Evolutionary conservation across 2,329 filamentous ascomycete species (phyloP).

Genomic region (Ilyonectria robusta): DNA sequence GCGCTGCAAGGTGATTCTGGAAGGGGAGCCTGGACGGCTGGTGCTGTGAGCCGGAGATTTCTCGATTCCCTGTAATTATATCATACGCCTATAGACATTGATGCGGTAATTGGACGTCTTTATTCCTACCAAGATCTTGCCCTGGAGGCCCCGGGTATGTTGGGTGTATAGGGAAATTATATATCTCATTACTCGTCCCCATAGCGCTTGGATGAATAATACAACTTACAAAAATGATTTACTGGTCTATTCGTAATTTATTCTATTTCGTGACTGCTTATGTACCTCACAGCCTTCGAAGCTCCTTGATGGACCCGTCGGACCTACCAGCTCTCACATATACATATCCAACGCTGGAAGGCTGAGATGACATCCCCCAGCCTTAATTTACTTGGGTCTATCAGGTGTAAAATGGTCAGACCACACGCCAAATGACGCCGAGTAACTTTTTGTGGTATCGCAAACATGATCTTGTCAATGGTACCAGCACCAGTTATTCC

Average conservation of each 20-base stretch:
- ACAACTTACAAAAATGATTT: neutral
- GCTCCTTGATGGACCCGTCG: neutral
- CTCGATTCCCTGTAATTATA: slow-evolving; percentile 51
- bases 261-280: neutral
- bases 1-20: slow-evolving; percentile 86
- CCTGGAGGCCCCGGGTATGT: neutral
- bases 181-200: neutral
- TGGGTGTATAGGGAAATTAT: neutral
- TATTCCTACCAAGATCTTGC: slow-evolving; percentile 10
- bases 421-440: neutral
- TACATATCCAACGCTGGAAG: neutral
- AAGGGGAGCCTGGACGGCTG: slow-evolving; percentile 83
- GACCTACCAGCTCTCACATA: too few relatives aligned
- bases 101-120: slow-evolving; percentile 29
- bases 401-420: neutral
- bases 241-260: neutral
- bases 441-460: neutral
- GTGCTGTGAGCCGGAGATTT: slow-evolving; percentile 65
- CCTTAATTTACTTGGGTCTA: neutral
- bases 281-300: neutral
- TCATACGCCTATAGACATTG: slow-evolving; percentile 46
- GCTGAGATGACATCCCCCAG: neutral
- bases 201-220: neutral
- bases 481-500: neutral
- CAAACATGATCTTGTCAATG: neutral